Conservation (phyloP, 2,329 filamentous ascomycete genomes). For the Acarospora socialis region DNA sequence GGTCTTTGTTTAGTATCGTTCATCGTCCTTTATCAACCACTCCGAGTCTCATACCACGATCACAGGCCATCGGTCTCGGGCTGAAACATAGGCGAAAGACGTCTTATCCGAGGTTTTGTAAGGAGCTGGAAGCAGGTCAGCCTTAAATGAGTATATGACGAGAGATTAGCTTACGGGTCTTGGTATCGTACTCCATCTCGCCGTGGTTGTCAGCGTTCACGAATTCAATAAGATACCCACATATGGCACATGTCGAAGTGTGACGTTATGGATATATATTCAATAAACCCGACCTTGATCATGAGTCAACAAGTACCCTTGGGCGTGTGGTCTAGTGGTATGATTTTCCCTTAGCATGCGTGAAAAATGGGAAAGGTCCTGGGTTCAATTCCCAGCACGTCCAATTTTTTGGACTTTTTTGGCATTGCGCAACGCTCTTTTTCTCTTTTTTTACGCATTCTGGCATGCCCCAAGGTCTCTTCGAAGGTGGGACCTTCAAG, state of each 20-base stretch:
- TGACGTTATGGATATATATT: neutral
- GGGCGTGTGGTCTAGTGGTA: conserved; percentile 13
- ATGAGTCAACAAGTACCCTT: neutral
- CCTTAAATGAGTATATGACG: conserved; percentile 1
- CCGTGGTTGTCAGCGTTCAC: too few relatives aligned
- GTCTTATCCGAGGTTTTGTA: conserved; percentile 67
- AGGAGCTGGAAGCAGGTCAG: conserved; percentile 39
- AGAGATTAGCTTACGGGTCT: conserved; percentile 46
- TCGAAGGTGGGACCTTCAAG: too few relatives aligned
- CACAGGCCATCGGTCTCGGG: conserved; percentile 77
- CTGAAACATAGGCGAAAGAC: conserved; percentile 79
- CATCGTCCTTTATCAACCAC: conserved; percentile 14
- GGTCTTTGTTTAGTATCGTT: conserved; percentile 1
- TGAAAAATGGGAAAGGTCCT: conserved; percentile 11
- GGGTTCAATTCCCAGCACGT: conserved; percentile 13
- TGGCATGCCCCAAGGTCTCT: too few relatives aligned
- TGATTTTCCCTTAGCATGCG: conserved; percentile 14
- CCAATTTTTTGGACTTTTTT: conserved; percentile 8
- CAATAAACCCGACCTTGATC: neutral
- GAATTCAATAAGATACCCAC: too few relatives aligned
- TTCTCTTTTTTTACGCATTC: too few relatives aligned
- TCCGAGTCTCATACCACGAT: conserved; percentile 55
- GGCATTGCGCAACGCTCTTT: too few relatives aligned
- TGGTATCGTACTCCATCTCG: conserved; percentile 59
- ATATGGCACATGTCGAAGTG: neutral